Percentiles rank a stretch among this genome's conserved stretches.
Conservation (phyloP, 129 eudicot species). For the Flaveria trinervia region DNA sequence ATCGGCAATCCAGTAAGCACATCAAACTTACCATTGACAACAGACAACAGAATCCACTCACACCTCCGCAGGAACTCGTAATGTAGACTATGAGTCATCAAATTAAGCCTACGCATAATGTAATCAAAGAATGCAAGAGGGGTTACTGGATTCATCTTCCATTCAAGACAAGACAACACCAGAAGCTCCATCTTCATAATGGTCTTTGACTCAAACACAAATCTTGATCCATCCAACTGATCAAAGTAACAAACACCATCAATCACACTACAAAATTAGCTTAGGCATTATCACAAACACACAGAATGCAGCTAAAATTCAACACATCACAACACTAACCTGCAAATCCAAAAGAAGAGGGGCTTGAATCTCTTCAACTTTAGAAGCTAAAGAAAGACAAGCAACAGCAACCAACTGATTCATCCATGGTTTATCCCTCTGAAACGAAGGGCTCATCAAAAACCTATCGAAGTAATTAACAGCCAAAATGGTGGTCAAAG, state of each 20-base stretch:
- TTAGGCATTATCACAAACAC: slow-evolving; percentile 43
- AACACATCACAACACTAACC: slow-evolving; percentile 39
- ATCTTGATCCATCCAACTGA: slow-evolving; percentile 68
- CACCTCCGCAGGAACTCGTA: slow-evolving; percentile 65
- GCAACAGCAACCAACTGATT: slow-evolving; percentile 83
- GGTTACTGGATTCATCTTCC: slow-evolving; percentile 94
- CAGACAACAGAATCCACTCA: slow-evolving; percentile 58
- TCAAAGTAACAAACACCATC: slow-evolving; percentile 18
- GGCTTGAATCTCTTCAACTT: slow-evolving; percentile 89
- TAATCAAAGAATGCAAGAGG: slow-evolving; percentile 79
- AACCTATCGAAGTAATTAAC: slow-evolving; percentile 83
- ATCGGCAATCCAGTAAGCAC: not conserved
- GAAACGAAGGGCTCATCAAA: slow-evolving; percentile 49
- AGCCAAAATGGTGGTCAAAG: slow-evolving; percentile 62
- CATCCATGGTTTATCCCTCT: slow-evolving; percentile 86
- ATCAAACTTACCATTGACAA: slow-evolving; percentile 60
- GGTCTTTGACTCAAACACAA: slow-evolving; percentile 74
- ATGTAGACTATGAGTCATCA: slow-evolving; percentile 50
- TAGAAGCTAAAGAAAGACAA: slow-evolving; percentile 89
- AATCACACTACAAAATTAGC: slow-evolving; percentile 3
- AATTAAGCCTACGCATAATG: slow-evolving; percentile 67
- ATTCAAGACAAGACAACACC: slow-evolving; percentile 73
- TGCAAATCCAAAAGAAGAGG: slow-evolving; percentile 81
- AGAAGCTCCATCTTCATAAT: slow-evolving; percentile 87
- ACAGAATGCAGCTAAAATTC: not conserved